Evolutionary conservation across 1,284 basidiomycete genomes (phyloP).

Genomic region (Polyporus tsugae): DNA sequence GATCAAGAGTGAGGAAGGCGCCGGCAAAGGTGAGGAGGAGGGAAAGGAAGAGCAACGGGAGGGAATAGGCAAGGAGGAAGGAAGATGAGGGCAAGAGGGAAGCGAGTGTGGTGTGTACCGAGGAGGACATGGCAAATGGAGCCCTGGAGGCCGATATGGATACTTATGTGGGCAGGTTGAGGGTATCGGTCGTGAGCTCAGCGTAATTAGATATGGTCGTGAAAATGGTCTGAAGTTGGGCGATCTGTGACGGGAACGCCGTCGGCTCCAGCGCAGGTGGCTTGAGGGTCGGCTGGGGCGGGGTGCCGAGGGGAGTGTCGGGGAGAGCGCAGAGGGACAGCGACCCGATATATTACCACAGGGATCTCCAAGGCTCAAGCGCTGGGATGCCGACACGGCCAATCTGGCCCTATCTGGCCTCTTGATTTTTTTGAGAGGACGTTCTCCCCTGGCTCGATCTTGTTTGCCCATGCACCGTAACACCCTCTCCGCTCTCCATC

Average conservation of each 20-base stretch:
- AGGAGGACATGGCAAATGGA: constrained; percentile 29
- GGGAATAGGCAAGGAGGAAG: constrained; percentile 56
- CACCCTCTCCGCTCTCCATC: background rate
- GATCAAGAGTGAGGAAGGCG: constrained; percentile 72
- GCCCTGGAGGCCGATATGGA: background rate
- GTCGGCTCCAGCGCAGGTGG: background rate
- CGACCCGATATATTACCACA: too few relatives aligned
- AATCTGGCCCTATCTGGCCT: background rate
- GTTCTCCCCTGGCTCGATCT: background rate
- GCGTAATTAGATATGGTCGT: constrained; percentile 25
- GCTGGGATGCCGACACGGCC: background rate
- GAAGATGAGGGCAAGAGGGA: constrained; percentile 36
- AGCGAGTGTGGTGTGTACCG: constrained; percentile 32
- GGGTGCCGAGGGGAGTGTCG: background rate
- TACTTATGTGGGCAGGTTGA: background rate
- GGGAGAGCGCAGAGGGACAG: background rate
- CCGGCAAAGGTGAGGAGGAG: constrained; percentile 65
- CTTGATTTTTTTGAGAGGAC: background rate
- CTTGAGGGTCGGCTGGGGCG: background rate
- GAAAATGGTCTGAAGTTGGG: constrained; percentile 2
- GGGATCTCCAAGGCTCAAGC: too few relatives aligned
- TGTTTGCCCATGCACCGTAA: constrained; percentile 13
- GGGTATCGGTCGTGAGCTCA: constrained; percentile 16
- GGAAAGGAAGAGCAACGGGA: constrained; percentile 63
- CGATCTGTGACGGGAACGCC: background rate